phyloP scores from a whole-genome alignment of 1,139 yeast species.

The Yamadazyma sp. region DNA sequence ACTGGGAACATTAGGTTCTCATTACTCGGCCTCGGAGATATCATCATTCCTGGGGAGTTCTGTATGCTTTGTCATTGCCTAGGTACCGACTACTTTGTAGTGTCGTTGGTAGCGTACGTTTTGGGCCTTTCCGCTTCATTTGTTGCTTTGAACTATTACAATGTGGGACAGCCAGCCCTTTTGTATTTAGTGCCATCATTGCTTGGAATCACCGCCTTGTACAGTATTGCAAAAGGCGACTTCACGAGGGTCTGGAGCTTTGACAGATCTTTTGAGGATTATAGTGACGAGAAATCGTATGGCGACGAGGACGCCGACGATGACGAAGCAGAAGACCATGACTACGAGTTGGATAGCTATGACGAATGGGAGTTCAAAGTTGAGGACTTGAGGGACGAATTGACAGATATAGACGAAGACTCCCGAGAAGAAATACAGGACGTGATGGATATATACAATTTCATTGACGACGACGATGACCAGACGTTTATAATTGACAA shows the following conservation, averaged over 20 bases:
- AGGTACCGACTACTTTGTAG: constrained; percentile 47
- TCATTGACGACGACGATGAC: constrained; percentile 18
- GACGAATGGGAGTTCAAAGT: constrained; percentile 18
- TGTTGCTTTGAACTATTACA: constrained; percentile 33
- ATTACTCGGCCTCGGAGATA: constrained; percentile 60
- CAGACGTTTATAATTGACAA: constrained; percentile 17
- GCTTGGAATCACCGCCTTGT: constrained; percentile 27
- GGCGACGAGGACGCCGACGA: constrained; percentile 15
- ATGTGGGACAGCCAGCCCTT: constrained; percentile 66
- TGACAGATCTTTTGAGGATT: constrained; percentile 10
- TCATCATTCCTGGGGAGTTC: constrained; percentile 56
- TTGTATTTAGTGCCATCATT: constrained; percentile 60
- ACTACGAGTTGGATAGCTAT: constrained; percentile 19
- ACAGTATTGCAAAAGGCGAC: constrained; percentile 41
- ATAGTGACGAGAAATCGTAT: constrained; percentile 12
- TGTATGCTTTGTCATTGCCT: constrained; percentile 50
- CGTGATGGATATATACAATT: constrained; percentile 9
- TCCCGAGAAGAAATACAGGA: constrained; percentile 4
- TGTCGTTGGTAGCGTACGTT: constrained; percentile 44
- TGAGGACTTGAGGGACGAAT: constrained; percentile 14
- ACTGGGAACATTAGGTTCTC: constrained; percentile 6
- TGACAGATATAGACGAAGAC: constrained; percentile 17
- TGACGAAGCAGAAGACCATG: constrained; percentile 18
- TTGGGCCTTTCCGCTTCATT: constrained; percentile 46
- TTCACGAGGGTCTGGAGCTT: constrained; percentile 35